phyloP scores from a whole-genome alignment of 1,284 basidiomycete genomes.

The Erythrobasidium hasegawianum region DNA sequence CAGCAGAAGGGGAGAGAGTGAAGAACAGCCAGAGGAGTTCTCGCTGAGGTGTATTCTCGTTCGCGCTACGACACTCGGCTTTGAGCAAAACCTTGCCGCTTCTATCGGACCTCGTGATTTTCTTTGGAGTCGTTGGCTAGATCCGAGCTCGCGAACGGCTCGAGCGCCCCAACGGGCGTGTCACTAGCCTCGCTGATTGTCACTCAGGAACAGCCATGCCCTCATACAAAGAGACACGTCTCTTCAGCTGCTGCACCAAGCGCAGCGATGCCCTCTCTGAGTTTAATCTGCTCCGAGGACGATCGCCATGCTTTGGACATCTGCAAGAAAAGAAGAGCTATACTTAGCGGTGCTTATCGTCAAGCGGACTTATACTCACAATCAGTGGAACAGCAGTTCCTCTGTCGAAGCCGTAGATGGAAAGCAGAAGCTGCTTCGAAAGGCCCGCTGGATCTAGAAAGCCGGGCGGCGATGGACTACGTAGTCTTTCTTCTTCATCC shows the following conservation, averaged over 20 bases:
- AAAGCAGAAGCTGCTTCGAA: slow-evolving; percentile 37
- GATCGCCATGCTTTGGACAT: slow-evolving; percentile 40
- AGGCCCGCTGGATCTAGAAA: slow-evolving; percentile 46
- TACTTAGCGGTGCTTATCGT: background rate
- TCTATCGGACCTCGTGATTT: too few relatives aligned
- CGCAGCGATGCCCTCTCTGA: slow-evolving; percentile 41
- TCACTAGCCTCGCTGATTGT: too few relatives aligned
- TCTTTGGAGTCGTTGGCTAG: too few relatives aligned
- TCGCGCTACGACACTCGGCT: too few relatives aligned
- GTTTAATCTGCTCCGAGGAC: slow-evolving; percentile 25
- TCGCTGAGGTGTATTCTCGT: too few relatives aligned
- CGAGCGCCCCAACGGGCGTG: too few relatives aligned
- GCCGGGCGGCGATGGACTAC: slow-evolving; percentile 46
- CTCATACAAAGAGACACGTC: slow-evolving; percentile 27
- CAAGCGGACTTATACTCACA: slow-evolving; percentile 9
- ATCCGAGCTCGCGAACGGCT: too few relatives aligned
- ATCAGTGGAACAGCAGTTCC: slow-evolving; percentile 40
- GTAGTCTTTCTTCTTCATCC: slow-evolving; percentile 38
- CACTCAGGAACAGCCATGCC: too few relatives aligned
- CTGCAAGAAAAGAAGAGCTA: slow-evolving; percentile 17
- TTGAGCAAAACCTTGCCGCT: too few relatives aligned
- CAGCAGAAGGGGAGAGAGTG: too few relatives aligned
- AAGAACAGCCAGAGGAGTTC: too few relatives aligned
- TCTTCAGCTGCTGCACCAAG: slow-evolving; percentile 37
- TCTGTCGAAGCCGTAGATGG: slow-evolving; percentile 38